These are phyloP conservation scores for Berkeleyomyces basicola DNA, from an alignment of 2,329 filamentous ascomycete species.

Conservation along the genomic window DNA sequence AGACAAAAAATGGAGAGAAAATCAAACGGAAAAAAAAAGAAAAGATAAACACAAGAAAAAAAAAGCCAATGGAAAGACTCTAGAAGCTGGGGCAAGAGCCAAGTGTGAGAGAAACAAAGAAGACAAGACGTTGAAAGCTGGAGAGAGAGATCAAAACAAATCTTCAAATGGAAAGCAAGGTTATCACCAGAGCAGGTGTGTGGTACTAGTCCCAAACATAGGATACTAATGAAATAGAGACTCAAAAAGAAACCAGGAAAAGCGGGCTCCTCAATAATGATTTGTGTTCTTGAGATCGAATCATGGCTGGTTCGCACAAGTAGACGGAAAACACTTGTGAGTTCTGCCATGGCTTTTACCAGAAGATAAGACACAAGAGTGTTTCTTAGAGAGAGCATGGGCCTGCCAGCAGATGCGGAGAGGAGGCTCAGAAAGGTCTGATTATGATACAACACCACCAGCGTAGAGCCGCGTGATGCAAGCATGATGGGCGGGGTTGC, in stretches of 20 bases:
- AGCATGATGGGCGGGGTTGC: no score
- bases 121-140: slow-evolving; percentile 21
- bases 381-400: neutral
- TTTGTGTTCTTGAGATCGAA: neutral
- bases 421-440: neutral
- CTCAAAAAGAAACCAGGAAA: slow-evolving; percentile 15
- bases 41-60: slow-evolving; percentile 22
- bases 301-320: neutral
- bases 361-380: slow-evolving; percentile 5
- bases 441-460: neutral
- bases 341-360: neutral
- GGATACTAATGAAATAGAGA: slow-evolving; percentile 13
- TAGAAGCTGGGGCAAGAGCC: no score
- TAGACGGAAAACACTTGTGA: neutral
- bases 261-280: neutral
- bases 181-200: neutral
- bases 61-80: neutral
- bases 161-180: slow-evolving; percentile 12
- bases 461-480: no score
- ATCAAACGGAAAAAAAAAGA: slow-evolving; percentile 22
- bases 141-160: slow-evolving; percentile 12
- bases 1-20: slow-evolving; percentile 19
- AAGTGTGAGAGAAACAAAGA: slow-evolving; percentile 18
- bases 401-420: neutral
- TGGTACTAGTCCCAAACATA: neutral